phyloP scores from a whole-genome alignment of 2,329 filamentous ascomycete species.

The Colletotrichum euphorbiae region DNA sequence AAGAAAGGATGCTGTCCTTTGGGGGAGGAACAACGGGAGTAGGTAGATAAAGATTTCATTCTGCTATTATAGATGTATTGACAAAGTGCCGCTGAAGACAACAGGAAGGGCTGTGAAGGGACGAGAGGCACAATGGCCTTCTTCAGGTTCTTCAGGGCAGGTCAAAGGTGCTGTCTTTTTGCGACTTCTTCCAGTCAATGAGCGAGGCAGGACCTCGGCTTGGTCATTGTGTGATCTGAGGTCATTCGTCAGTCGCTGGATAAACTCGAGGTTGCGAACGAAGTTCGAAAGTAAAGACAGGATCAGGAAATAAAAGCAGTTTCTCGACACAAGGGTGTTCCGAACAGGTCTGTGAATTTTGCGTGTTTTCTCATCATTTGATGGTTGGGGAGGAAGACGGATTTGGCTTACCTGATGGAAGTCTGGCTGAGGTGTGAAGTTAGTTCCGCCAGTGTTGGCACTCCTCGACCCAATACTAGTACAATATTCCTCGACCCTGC shows the following conservation, averaged over 20 bases:
- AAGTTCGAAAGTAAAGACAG: background rate
- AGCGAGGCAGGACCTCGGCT: background rate
- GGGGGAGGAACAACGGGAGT: background rate
- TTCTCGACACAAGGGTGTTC: slow-evolving; percentile 47
- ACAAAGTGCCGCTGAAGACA: background rate
- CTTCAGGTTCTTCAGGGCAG: background rate
- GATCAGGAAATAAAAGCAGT: slow-evolving; percentile 43
- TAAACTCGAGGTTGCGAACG: background rate
- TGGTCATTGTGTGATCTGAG: slow-evolving; percentile 7
- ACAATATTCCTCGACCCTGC: background rate
- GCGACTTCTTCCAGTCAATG: background rate
- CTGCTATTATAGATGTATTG: slow-evolving; percentile 2
- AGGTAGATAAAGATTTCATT: slow-evolving; percentile 2
- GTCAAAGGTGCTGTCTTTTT: background rate
- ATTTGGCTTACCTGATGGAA: slow-evolving; percentile 13
- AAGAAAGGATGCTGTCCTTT: background rate
- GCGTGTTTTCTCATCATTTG: slow-evolving; percentile 47
- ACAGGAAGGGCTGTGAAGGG: background rate
- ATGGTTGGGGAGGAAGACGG: background rate
- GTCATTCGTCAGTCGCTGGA: slow-evolving; percentile 27
- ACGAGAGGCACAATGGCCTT: slow-evolving; percentile 1
- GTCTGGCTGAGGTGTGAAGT: background rate
- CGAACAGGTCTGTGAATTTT: slow-evolving; percentile 50
- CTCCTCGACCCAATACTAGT: too few species aligned
- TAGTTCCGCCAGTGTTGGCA: background rate